Conservation (phyloP, 1,284 basidiomycete genomes). For the Apiotrichum montevideense region DNA sequence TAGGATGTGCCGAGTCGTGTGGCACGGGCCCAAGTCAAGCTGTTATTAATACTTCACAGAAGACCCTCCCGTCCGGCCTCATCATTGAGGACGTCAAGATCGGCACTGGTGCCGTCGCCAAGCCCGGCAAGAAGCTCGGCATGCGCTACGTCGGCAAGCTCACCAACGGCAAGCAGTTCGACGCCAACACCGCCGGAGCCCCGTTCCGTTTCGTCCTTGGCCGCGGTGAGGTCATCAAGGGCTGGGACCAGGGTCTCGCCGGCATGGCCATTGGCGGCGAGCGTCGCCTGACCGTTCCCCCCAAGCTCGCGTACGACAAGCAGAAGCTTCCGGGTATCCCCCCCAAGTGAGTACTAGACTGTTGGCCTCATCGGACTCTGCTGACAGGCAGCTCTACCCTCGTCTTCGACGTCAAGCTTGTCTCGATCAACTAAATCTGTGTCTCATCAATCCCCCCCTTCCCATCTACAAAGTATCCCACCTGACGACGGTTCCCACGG, state of each 20-base stretch:
- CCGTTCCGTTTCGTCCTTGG: constrained; percentile 87
- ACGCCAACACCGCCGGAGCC: constrained; percentile 80
- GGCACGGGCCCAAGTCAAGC: no score
- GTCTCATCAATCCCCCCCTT: neutral
- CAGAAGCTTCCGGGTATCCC: constrained; percentile 52
- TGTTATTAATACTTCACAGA: constrained; percentile 25
- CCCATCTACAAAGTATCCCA: neutral
- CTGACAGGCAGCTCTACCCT: constrained; percentile 45
- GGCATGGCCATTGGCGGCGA: constrained; percentile 93
- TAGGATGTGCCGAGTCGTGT: constrained; percentile 13
- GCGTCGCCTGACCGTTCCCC: constrained; percentile 60
- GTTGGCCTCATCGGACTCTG: neutral
- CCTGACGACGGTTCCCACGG: no score
- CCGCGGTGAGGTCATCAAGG: constrained; percentile 85
- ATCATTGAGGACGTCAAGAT: constrained; percentile 70
- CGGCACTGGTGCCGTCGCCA: constrained; percentile 75
- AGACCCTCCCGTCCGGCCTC: constrained; percentile 64
- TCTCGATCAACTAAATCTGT: constrained; percentile 47
- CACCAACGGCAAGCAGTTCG: constrained; percentile 76
- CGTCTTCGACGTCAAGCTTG: constrained; percentile 54
- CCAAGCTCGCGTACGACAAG: constrained; percentile 52
- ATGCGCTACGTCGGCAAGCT: constrained; percentile 73
- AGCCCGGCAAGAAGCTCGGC: constrained; percentile 72
- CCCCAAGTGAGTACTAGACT: constrained; percentile 25
- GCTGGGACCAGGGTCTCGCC: constrained; percentile 86